Conservation (phyloP, 1,284 basidiomycete genomes). For the Mixia osmundae region DNA sequence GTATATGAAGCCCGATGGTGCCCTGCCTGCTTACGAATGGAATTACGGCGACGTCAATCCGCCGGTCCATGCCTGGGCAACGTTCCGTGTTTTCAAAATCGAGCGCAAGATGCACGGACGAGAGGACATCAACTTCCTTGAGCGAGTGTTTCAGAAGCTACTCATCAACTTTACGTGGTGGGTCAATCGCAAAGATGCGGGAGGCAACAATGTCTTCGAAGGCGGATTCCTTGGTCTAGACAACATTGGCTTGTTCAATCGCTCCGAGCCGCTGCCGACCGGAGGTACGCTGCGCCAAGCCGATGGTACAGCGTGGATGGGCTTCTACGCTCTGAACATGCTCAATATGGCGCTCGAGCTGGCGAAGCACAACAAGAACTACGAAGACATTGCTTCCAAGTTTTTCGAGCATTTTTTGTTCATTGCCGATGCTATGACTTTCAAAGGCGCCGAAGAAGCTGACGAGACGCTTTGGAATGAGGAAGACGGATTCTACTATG, state of each 20-base stretch:
- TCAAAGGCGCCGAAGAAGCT: conserved; percentile 30
- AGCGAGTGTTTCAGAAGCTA: conserved; percentile 94
- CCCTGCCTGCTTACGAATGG: conserved; percentile 97
- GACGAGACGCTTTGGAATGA: conserved; percentile 82
- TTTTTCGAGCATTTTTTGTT: conserved; percentile 86
- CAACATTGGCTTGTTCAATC: conserved; percentile 95
- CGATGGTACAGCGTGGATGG: conserved; percentile 98
- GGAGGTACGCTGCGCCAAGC: conserved; percentile 80
- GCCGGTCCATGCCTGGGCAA: conserved; percentile 38
- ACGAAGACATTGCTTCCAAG: conserved; percentile 98
- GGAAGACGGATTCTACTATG: conserved; percentile 91
- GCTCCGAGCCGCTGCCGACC: conserved; percentile 83
- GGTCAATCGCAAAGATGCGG: conserved; percentile 93
- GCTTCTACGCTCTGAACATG: conserved; percentile 93
- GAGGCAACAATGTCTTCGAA: conserved; percentile 88
- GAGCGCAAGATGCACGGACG: conserved; percentile 80
- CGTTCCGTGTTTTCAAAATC: conserved; percentile 93
- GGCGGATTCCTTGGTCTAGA: conserved; percentile 93
- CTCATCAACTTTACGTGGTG: conserved; percentile 96
- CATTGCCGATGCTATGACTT: conserved; percentile 96
- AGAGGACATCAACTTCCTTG: conserved; percentile 77
- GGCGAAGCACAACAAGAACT: conserved; percentile 88
- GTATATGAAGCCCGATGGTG: conserved; percentile 95
- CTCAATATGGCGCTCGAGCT: conserved; percentile 90
- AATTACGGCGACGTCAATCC: conserved; percentile 39